A percentile compares a stretch with the other conserved stretches of the same genome.
Conservation (phyloP, 1,284 basidiomycete genomes). For the Marasmius tenuissimus region DNA sequence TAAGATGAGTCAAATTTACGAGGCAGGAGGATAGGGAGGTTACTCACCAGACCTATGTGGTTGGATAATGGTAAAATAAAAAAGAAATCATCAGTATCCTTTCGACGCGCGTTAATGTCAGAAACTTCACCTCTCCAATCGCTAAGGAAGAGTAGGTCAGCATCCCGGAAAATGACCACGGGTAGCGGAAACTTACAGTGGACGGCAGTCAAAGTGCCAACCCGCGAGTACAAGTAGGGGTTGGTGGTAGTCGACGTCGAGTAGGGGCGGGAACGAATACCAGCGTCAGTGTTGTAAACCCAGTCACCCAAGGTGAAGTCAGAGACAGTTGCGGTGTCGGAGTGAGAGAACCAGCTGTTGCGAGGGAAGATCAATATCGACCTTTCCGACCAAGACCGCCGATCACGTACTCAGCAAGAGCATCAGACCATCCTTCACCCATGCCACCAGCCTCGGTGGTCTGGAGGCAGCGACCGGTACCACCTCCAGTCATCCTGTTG, state of each 20-base stretch:
- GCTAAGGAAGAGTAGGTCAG: neutral
- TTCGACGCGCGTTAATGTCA: neutral
- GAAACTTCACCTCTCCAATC: neutral
- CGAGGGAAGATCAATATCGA: too few relatives aligned
- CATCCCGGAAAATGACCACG: too few relatives aligned
- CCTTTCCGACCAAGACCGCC: too few relatives aligned
- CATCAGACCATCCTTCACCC: conserved; percentile 41
- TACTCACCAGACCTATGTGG: neutral
- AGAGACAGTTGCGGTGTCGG: neutral
- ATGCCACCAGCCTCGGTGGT: conserved; percentile 48
- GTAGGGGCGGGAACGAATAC: conserved; percentile 40
- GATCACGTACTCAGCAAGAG: conserved; percentile 30
- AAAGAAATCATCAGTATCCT: neutral
- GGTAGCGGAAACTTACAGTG: too few relatives aligned
- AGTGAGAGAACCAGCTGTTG: neutral
- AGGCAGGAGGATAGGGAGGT: neutral
- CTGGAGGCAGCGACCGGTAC: conserved; percentile 50
- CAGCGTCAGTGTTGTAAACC: conserved; percentile 25
- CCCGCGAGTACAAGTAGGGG: conserved; percentile 35
- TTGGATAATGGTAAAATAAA: neutral
- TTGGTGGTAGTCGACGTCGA: conserved; percentile 39
- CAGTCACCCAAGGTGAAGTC: conserved; percentile 8
- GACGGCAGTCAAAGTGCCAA: too few relatives aligned
- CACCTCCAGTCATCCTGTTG: conserved; percentile 40
- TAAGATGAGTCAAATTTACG: neutral